Conservation (phyloP, 768 basidiomycete species). For the Leccinum subgranulosum region DNA sequence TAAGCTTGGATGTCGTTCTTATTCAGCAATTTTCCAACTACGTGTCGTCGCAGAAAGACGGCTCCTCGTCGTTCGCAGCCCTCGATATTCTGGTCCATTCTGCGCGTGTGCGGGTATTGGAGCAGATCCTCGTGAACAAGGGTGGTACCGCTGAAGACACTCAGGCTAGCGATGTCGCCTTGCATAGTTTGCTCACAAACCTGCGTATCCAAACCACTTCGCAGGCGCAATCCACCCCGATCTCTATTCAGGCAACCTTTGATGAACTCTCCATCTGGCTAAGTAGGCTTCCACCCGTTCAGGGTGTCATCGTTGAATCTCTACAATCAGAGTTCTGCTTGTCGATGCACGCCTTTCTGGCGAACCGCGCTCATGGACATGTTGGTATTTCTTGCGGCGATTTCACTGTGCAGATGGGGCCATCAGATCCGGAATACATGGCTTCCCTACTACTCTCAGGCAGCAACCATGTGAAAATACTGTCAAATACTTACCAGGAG, state of each 20-base stretch:
- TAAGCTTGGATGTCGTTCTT: conserved; percentile 42
- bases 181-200: conserved; percentile 15
- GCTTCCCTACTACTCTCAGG: conserved; percentile 11
- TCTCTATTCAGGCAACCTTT: conserved; percentile 6
- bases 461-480: conserved; percentile 8
- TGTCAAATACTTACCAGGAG: conserved; percentile 24
- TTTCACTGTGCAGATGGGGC: conserved; percentile 25
- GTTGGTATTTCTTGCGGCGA: conserved; percentile 21
- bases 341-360: conserved; percentile 18
- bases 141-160: background rate
- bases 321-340: conserved; percentile 21
- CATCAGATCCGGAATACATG: conserved; percentile 31
- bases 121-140: conserved; percentile 36
- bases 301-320: background rate
- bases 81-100: conserved; percentile 44
- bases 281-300: conserved; percentile 1
- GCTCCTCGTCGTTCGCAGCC: conserved; percentile 18
- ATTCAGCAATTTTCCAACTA: conserved; percentile 36
- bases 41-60: conserved; percentile 20
- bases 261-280: conserved; percentile 18
- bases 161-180: conserved; percentile 15
- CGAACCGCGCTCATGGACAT: conserved; percentile 3
- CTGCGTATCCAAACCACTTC: conserved; percentile 14
- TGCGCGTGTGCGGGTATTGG: conserved; percentile 42
- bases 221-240: background rate